These are phyloP conservation scores for Aspergillus vadensis DNA, from an alignment of 2,329 filamentous ascomycete genomes.

Conservation along the genomic window DNA sequence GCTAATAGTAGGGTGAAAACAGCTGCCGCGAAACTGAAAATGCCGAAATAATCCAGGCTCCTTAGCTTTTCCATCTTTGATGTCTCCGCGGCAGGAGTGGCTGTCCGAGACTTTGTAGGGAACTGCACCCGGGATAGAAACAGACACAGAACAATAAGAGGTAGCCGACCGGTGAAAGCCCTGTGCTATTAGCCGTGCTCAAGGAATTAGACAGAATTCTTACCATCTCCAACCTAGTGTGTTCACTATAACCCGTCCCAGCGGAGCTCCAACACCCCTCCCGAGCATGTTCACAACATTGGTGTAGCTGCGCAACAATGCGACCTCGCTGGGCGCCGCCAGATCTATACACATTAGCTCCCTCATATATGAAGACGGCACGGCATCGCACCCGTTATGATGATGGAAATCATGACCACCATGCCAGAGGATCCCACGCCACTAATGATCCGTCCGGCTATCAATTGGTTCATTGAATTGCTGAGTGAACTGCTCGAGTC, in stretches of 20 bases:
- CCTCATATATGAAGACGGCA: too few relatives aligned
- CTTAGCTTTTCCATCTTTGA: not conserved
- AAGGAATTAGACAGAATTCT: too few relatives aligned
- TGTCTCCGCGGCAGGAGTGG: not conserved
- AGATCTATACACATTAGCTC: not conserved
- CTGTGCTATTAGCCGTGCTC: not conserved
- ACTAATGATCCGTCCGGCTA: not conserved
- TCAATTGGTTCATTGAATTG: not conserved
- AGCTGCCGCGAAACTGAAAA: not conserved
- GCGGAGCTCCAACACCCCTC: not conserved
- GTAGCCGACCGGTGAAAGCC: conserved; percentile 4
- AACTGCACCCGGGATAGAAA: not conserved
- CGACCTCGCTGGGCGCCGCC: conserved; percentile 2
- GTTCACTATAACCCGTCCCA: not conserved
- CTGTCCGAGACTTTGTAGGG: not conserved
- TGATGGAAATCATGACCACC: conserved; percentile 1
- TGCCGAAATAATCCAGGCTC: not conserved
- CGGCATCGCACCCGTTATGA: not conserved
- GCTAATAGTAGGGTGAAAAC: not conserved
- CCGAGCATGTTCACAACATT: conserved; percentile 1
- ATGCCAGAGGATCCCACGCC: not conserved
- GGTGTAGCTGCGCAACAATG: conserved; percentile 3
- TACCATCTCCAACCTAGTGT: conserved; percentile 1
- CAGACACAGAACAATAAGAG: not conserved
- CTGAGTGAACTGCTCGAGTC: not conserved